phyloP scores from a whole-genome alignment of 2,329 filamentous ascomycete species.

The Neonectria neomacrospora region DNA sequence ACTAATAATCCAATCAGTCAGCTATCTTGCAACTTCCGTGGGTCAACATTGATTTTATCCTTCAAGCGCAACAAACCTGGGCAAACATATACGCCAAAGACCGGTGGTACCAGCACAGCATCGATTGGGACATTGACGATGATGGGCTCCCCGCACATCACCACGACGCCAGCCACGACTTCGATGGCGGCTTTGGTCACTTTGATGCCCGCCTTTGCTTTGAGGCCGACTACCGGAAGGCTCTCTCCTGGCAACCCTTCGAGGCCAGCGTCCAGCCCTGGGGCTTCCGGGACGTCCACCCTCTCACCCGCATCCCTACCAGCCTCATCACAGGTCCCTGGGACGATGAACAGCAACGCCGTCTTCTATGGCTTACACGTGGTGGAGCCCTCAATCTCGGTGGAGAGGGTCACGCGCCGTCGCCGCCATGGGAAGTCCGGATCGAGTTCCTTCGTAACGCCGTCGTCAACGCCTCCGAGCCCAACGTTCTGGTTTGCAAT shows the following conservation, averaged over 20 bases:
- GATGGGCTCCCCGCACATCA: constrained; percentile 26
- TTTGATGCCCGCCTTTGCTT: constrained; percentile 52
- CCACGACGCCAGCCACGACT: constrained; percentile 27
- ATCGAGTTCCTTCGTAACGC: constrained; percentile 52
- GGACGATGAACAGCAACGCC: constrained; percentile 52
- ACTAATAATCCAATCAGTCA: constrained; percentile 48
- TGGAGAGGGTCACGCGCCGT: constrained; percentile 38
- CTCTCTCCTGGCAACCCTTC: constrained; percentile 40
- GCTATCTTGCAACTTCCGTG: constrained; percentile 57
- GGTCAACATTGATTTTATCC: constrained; percentile 57
- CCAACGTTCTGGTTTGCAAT: constrained; percentile 46
- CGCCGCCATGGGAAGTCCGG: constrained; percentile 55
- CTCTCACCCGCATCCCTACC: constrained; percentile 52
- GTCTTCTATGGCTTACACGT: constrained; percentile 59
- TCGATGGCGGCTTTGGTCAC: constrained; percentile 40
- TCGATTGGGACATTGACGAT: constrained; percentile 16
- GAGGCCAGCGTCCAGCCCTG: constrained; percentile 31
- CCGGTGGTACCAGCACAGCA: constrained; percentile 50
- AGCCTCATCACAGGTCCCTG: constrained; percentile 56
- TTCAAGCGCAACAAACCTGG: constrained; percentile 61
- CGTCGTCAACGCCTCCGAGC: constrained; percentile 44
- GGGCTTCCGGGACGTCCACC: constrained; percentile 53
- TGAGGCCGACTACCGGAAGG: constrained; percentile 50
- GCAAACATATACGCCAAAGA: constrained; percentile 51
- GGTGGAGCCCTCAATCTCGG: constrained; percentile 49